Evolutionary conservation across 768 basidiomycete species (phyloP).

Genomic region (Lentinula edodes): DNA sequence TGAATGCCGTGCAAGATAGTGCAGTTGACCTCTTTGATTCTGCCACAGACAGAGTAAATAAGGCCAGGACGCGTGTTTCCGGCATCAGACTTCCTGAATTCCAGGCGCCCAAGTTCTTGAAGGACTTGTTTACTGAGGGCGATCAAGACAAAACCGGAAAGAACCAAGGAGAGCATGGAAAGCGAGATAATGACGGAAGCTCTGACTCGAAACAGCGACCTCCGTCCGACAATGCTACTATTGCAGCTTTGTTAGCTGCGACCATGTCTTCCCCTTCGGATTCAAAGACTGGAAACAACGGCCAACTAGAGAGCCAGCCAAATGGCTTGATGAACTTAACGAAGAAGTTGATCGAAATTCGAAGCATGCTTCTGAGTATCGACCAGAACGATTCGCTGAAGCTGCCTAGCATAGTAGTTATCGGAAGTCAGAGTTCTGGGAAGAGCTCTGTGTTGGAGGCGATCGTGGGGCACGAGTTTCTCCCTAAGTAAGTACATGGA

Average conservation of each 20-base stretch:
- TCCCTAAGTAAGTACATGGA: constrained; percentile 77
- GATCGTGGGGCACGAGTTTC: constrained; percentile 95
- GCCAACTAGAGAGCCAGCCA: constrained; percentile 42
- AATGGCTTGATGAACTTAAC: constrained; percentile 94
- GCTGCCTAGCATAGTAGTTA: constrained; percentile 95
- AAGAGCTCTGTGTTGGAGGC: constrained; percentile 98
- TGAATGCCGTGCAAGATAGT: constrained; percentile 58
- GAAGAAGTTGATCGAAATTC: constrained; percentile 91
- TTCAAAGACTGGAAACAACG: constrained; percentile 27
- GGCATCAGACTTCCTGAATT: constrained; percentile 51
- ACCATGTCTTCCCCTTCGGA: constrained; percentile 76
- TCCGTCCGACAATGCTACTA: constrained; percentile 53
- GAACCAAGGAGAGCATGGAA: constrained; percentile 24
- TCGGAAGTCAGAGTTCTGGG: constrained; percentile 97
- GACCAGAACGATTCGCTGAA: constrained; percentile 94
- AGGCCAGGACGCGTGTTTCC: constrained; percentile 53
- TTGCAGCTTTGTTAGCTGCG: constrained; percentile 74
- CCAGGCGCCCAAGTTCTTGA: constrained; percentile 64
- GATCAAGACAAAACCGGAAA: constrained; percentile 11
- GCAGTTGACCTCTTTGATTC: constrained; percentile 68
- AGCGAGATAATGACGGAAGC: constrained; percentile 21
- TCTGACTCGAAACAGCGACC: constrained; percentile 38
- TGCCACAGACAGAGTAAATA: constrained; percentile 64
- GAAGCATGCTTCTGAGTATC: constrained; percentile 90
- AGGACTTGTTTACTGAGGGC: constrained; percentile 38